Percentiles rank a stretch among this genome's conserved stretches.
Conservation (phyloP, 441 rosid genomes). For the Metrosideros polymorpha region DNA sequence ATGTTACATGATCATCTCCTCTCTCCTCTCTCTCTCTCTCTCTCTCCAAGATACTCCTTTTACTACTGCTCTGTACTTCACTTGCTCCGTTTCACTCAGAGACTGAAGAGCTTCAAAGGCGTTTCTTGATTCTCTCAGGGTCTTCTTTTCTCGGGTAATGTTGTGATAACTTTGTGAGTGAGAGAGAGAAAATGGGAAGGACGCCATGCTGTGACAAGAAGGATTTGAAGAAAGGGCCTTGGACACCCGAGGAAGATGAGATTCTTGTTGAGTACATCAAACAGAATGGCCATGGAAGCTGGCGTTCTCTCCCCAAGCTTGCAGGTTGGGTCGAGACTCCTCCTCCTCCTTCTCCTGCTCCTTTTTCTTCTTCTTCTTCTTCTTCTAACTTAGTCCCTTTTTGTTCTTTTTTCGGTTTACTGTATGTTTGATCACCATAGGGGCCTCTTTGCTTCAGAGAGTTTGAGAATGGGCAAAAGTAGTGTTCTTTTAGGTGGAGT, state of each 20-base stretch:
- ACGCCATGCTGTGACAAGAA: neutral
- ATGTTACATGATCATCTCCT: neutral
- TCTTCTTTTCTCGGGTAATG: neutral
- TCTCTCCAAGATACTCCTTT: neutral
- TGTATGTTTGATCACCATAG: neutral
- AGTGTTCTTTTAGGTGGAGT: neutral
- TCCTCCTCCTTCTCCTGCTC: neutral
- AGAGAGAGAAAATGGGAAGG: neutral
- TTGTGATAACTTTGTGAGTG: neutral
- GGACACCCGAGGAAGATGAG: neutral
- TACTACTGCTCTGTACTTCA: neutral
- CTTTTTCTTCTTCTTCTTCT: neutral
- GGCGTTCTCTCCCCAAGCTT: neutral
- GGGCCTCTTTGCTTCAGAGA: neutral
- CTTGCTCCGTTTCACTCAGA: neutral
- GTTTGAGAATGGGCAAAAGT: neutral
- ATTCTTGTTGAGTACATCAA: neutral
- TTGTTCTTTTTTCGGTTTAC: neutral
- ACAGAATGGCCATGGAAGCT: neutral
- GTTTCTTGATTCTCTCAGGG: neutral
- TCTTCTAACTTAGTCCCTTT: neutral
- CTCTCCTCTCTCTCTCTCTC: neutral
- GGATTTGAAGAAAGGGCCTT: neutral
- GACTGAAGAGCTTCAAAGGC: neutral
- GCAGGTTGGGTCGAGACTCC: neutral